These are phyloP conservation scores for Zelopaecilomyces penicillatus DNA, from an alignment of 2,329 filamentous ascomycete genomes.

Conservation along the genomic window DNA sequence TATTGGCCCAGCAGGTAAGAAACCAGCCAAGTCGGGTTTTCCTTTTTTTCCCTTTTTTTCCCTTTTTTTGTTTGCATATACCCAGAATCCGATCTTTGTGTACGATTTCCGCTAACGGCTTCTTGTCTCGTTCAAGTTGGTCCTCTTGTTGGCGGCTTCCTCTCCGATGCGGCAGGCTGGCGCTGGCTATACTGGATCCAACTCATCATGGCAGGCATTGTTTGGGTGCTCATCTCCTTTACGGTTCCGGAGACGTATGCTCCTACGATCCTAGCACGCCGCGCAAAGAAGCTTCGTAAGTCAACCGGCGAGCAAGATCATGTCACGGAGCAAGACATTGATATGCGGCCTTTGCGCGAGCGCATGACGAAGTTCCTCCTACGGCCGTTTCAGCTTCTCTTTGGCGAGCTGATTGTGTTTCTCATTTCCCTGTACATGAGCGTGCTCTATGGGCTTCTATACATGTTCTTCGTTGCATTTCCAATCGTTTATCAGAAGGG, in stretches of 20 bases:
- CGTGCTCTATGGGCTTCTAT: slow-evolving; percentile 65
- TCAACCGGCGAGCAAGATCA: slow-evolving; percentile 57
- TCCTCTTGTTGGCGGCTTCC: slow-evolving; percentile 68
- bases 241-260: slow-evolving; percentile 89
- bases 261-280: slow-evolving; percentile 62
- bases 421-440: slow-evolving; percentile 81
- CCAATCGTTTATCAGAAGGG: slow-evolving; percentile 67
- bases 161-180: slow-evolving; percentile 64
- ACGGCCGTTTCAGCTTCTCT: slow-evolving; percentile 78
- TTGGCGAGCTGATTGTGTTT: slow-evolving; percentile 76
- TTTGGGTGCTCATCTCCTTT: slow-evolving; percentile 72
- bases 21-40: slow-evolving; percentile 1
- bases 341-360: slow-evolving; percentile 59
- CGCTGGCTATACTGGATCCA: slow-evolving; percentile 85
- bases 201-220: slow-evolving; percentile 61
- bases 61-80: too few species aligned
- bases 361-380: slow-evolving; percentile 66
- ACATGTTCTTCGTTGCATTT: slow-evolving; percentile 70
- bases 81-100: too few species aligned
- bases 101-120: too few species aligned
- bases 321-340: slow-evolving; percentile 75
- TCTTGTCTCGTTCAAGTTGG: slow-evolving; percentile 36
- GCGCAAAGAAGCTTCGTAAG: slow-evolving; percentile 65
- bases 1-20: slow-evolving; percentile 61
- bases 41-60: too few species aligned